A percentile compares a stretch with the other conserved stretches of the same genome.
Conservation (phyloP, 192 early-diverging fungal species). For the Helicostylum pulchrum region DNA sequence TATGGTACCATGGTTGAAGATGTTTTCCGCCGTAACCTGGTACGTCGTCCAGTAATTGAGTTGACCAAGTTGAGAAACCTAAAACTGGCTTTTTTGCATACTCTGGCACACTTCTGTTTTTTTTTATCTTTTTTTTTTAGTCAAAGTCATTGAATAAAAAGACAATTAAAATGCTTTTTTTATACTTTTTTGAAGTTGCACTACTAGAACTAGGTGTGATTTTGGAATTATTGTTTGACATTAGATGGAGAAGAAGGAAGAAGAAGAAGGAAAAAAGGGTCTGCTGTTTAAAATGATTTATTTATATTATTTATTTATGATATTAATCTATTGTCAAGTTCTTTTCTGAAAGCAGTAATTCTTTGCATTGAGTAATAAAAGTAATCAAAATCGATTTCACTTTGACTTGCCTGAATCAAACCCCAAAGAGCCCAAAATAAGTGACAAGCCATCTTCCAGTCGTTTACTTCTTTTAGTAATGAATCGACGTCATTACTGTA, state of each 20-base stretch:
- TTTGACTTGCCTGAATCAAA: slow-evolving; percentile 68
- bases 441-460: slow-evolving; percentile 53
- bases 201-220: neutral
- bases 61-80: slow-evolving; percentile 39
- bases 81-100: slow-evolving; percentile 29
- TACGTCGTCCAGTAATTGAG: slow-evolving; percentile 32
- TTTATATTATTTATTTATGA: neutral
- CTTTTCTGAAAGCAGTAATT: slow-evolving; percentile 44
- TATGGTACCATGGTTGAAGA: slow-evolving; percentile 26
- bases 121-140: neutral
- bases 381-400: slow-evolving; percentile 79
- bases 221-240: neutral
- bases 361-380: slow-evolving; percentile 61
- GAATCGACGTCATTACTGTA: neutral
- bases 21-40: slow-evolving; percentile 34
- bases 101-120: slow-evolving; percentile 13
- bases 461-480: slow-evolving; percentile 31
- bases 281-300: neutral
- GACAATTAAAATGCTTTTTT: neutral
- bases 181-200: neutral
- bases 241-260: neutral
- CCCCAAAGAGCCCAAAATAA: slow-evolving; percentile 82
- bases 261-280: neutral
- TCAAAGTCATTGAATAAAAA: neutral
- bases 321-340: neutral